Base-by-base conservation (phyloP, 257 asterid species). In the Leonotis leonurus region DNA sequence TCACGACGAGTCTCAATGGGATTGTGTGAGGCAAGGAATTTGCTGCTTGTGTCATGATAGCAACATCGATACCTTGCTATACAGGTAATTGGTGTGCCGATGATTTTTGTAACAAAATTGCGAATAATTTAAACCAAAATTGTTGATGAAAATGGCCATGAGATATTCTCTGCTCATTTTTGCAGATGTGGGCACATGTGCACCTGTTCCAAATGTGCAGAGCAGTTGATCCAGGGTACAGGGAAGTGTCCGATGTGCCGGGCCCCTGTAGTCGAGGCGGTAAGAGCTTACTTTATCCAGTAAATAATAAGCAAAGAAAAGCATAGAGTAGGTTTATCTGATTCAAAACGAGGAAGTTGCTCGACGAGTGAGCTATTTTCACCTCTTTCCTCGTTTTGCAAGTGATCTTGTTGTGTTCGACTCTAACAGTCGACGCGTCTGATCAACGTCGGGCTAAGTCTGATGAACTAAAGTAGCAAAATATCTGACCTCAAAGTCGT, bases 101-200 rank as follows among this genome's bases (percentile, higher is more conserved):
- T 20, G 14, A 64, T 26, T 43, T 29, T 29, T 29, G 8, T 2
- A 36, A 21, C 16, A 11, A 11, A 37, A 3, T 37, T 37, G 17
- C n/a, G n/a, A 37, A 37, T 36, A 36, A 4, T 35, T 35, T 35
- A 13, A 2, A 35, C 41, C n/a, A 35, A 37, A 12, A 37, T 11
- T 39, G 2, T 39, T 30, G 27, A 30, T 9, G 59, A 5, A n/a
- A n/a, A n/a, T n/a, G n/a, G n/a, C n/a, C n/a, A n/a, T n/a, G n/a
- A n/a, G n/a, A n/a, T n/a, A n/a, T n/a, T n/a, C n/a, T n/a, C n/a
- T n/a, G n/a, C n/a, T 30, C 9, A 37, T 55, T 53, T 12, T 5
- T 69, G 33, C 70, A 92, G 99, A 75, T 92, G 99, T 60, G 99
- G 97, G 37, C 99, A 92, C 90, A 85, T 92, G 90, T 89, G 97